phyloP scores from a whole-genome alignment of 441 rosid species.

The Geranium incanum region DNA sequence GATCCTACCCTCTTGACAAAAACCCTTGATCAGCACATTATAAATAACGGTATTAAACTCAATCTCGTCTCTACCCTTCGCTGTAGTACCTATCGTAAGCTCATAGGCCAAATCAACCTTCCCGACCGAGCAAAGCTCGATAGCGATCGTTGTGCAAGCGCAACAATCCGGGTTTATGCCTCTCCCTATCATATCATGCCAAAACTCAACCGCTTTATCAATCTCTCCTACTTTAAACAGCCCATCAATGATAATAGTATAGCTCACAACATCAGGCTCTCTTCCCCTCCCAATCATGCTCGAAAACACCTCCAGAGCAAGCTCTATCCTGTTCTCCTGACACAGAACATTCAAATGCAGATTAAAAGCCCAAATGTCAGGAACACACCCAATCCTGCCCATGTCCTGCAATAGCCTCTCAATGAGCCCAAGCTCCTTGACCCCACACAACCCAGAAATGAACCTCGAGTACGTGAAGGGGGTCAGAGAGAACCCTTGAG shows the following conservation, averaged over 20 bases:
- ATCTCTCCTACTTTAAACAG: slow-evolving; percentile 48
- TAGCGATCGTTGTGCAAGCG: slow-evolving; percentile 53
- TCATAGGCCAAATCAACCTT: slow-evolving; percentile 88
- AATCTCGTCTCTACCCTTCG: slow-evolving; percentile 47
- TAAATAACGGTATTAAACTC: slow-evolving; percentile 52
- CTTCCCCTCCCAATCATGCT: slow-evolving; percentile 51
- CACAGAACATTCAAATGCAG: slow-evolving; percentile 63
- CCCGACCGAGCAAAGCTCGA: slow-evolving; percentile 60
- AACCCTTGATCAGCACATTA: slow-evolving; percentile 72
- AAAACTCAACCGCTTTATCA: slow-evolving; percentile 47
- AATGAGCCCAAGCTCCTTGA: slow-evolving; percentile 45
- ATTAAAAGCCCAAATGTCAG: slow-evolving; percentile 78
- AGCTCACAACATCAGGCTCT: slow-evolving; percentile 72
- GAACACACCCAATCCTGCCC: slow-evolving; percentile 54
- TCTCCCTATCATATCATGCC: slow-evolving; percentile 58
- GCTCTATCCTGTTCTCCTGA: slow-evolving; percentile 36
- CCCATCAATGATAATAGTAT: slow-evolving; percentile 63
- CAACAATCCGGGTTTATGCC: slow-evolving; percentile 57
- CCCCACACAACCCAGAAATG: slow-evolving; percentile 70
- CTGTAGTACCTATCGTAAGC: slow-evolving; percentile 51
- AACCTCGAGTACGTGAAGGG: slow-evolving; percentile 83
- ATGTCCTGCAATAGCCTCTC: slow-evolving; percentile 54
- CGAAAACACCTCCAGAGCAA: slow-evolving; percentile 54
- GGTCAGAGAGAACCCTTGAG: slow-evolving; percentile 61
- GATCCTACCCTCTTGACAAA: slow-evolving; percentile 29